Base-by-base conservation (phyloP, 2,329 filamentous ascomycete genomes). In the Penicillium sp. region DNA sequence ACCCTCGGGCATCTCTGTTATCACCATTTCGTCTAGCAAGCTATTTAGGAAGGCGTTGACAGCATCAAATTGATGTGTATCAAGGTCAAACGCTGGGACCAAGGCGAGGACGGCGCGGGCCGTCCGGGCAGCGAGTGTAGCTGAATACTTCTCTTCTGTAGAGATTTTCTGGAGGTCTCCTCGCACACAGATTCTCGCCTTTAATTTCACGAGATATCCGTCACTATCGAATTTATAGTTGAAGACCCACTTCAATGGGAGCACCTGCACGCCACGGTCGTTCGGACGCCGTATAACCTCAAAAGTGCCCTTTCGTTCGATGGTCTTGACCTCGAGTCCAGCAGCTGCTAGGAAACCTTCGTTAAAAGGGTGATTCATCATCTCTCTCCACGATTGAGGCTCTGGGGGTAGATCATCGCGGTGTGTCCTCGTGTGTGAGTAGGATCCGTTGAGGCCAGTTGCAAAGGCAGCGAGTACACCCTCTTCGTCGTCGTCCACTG, bases 181-280 rank as follows among this genome's bases (percentile, higher is more conserved):
- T 18, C 58, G 40, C n/a, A 65, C 63, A 41, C 60, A 64, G 11
- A 65, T 50, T 15, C 64, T 22, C 26, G 65, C 62, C 35, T 67
- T 66, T 22, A 40, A 45, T 37, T 62, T 61, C 12, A 42, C 25
- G 3, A 69, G 55, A 35, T 56, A 60, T 6, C 63, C 62, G 40
- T 69, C 42, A 18, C 48, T 54, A 31, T 69, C 55, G n/a, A 67
- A 59, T 46, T 69, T 70, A 45, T 69, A 66, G 12, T 33, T 60
- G 42, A 64, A 68, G 1, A 69, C 62, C 64, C 45, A 72, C 35
- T 35, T 56, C 40, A 61, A 49, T 22, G 56, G 59, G 18, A 61
- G 20, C 2, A 64, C 50, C 54, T 65, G 49, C 5, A 22, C 15
- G 6, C 22, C 11, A n/a, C 12, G 23, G 33, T 55, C 52, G 31